Evolutionary conservation across 2,329 filamentous ascomycete genomes (phyloP).

Genomic region (Fusarium sp.): DNA sequence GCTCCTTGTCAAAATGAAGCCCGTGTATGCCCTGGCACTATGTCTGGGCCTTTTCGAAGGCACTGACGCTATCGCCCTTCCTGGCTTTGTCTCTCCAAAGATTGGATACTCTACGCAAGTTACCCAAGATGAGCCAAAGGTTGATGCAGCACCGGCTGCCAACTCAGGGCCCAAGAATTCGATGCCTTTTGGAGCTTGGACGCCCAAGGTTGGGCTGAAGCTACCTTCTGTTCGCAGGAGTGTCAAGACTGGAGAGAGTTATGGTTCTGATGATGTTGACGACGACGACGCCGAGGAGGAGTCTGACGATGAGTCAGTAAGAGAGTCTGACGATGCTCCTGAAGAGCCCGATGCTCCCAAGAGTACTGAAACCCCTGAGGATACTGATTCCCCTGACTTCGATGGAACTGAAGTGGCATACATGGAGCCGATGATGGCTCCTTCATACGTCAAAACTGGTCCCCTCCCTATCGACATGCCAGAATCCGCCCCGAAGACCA

Average conservation of each 20-base stretch:
- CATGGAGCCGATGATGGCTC: constrained; percentile 15
- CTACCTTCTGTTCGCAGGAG: background rate
- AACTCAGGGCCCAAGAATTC: background rate
- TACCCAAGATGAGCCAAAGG: background rate
- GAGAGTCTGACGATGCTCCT: background rate
- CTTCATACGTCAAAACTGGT: constrained; percentile 1
- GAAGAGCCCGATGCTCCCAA: background rate
- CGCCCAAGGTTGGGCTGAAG: background rate
- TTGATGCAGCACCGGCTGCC: background rate
- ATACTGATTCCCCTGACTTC: background rate
- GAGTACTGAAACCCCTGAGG: too few relatives aligned
- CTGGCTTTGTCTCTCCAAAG: background rate
- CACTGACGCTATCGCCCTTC: background rate
- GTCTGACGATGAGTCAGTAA: background rate
- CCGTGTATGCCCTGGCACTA: constrained; percentile 2
- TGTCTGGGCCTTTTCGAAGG: constrained; percentile 8
- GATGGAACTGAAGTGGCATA: background rate
- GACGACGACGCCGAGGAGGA: background rate
- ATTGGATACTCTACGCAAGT: background rate
- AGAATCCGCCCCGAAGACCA: background rate
- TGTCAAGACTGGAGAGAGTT: background rate
- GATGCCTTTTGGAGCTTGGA: background rate
- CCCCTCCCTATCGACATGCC: background rate
- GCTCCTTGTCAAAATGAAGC: constrained; percentile 12
- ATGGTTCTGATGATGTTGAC: background rate